Base-by-base conservation (phyloP, 169 alveolate species). In the Toxoplasma gondii region DNA sequence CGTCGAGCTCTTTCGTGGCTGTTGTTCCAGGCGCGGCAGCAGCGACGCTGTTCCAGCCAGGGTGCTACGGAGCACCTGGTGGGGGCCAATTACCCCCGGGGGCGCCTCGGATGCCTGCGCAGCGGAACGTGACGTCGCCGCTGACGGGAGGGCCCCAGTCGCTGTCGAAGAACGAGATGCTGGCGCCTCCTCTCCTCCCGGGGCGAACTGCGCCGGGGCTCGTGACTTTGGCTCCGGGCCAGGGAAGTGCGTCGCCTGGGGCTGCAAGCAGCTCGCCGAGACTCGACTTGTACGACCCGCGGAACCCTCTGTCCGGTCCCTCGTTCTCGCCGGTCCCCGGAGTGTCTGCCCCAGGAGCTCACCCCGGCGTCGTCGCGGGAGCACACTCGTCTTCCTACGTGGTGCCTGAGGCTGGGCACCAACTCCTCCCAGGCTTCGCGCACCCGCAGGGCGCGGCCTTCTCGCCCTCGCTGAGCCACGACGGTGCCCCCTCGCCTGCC, bases 41-140 rank as follows among this genome's bases (percentile, higher is more conserved):
- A 16, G 5, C 74, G 74, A 27, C 74, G 9, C 22, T 64, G 74
- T 64, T 64, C 29, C 74, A 64, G 29, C 74, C 74, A 7, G 74
- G 74, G 5, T 64, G 74, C 74, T 64, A 64, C n/a, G 74, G 74
- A 16, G 29, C 74, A 1, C 74, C 74, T 4, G 74, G 74, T 7
- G 74, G 74, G 22, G 74, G n/a, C 5, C 4, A 16, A 16, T 7
- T 64, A 31, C 74, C 74, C 31, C 74, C 74, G 74, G 74, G 74
- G 74, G 74, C 74, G 34, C 74, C 74, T 22, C 74, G 74, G n/a
- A 64, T 64, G 74, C 74, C 74, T 64, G 74, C 74, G 74, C 74
- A 64, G 74, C 74, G 74, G 31, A 64, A 64, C 29, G 74, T 64
- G 34, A 27, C 31, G 31, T 16, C 34, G 74, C 22, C 74, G 34